A percentile compares a stretch with the other conserved stretches of the same genome.
Evolutionary conservation across 179 eudicot species (phyloP).

Genomic region (Beta lomatogona): DNA sequence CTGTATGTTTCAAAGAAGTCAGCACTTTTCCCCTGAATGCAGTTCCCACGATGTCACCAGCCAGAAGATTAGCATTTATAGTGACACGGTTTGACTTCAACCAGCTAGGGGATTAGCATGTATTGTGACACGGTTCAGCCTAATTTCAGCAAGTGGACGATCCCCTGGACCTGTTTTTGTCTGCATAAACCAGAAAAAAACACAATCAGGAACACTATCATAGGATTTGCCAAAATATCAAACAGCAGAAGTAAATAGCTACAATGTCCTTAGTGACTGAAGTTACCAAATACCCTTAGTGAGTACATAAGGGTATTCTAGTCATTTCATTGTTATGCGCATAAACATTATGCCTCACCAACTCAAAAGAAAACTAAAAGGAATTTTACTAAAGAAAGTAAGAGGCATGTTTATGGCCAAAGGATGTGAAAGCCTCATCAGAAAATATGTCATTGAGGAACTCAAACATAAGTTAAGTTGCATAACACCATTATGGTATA

Average conservation of each 20-base stretch:
- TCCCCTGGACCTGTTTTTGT: constrained; percentile 83
- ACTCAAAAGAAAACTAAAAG: not conserved
- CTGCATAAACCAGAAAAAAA: constrained; percentile 44
- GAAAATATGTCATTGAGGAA: not conserved
- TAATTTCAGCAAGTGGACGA: constrained; percentile 93
- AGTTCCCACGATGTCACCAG: constrained; percentile 32
- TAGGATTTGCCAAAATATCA: not conserved
- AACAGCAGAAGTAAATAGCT: not conserved
- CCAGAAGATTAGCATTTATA: constrained; percentile 91
- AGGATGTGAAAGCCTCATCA: not conserved
- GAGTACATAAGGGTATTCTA: no score
- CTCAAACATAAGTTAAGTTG: not conserved
- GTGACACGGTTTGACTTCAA: constrained; percentile 71
- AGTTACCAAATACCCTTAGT: not conserved
- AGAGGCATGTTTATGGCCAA: not conserved
- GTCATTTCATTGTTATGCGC: no score
- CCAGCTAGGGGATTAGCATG: constrained; percentile 97
- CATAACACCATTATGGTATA: not conserved
- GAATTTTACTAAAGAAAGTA: not conserved
- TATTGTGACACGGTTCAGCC: constrained; percentile 86
- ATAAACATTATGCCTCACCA: no score
- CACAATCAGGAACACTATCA: constrained; percentile 9
- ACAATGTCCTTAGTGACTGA: no score
- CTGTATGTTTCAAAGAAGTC: not conserved
- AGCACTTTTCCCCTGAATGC: not conserved